These are phyloP conservation scores for Neurospora africana DNA, from an alignment of 495 filamentous ascomycete genomes.

Conservation along the genomic window DNA sequence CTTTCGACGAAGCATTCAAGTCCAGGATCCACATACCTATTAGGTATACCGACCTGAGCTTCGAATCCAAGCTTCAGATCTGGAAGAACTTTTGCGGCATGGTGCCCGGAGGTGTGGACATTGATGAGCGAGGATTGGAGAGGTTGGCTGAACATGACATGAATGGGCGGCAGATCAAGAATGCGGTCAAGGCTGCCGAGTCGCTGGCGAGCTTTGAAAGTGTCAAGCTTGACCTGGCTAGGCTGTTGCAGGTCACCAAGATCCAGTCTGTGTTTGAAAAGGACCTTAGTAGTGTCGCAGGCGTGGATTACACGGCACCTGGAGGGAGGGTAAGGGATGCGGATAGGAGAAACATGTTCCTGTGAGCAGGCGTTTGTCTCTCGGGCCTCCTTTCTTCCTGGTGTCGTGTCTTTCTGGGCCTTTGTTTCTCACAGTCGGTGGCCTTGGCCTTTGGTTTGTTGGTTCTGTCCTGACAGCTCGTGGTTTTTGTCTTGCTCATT, in stretches of 20 bases:
- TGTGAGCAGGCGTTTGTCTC: slow-evolving; percentile 7
- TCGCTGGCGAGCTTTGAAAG: slow-evolving; percentile 24
- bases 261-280: slow-evolving; percentile 26
- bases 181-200: slow-evolving; percentile 46
- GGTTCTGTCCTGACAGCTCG: background rate
- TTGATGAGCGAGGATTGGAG: slow-evolving; percentile 32
- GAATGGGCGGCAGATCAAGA: slow-evolving; percentile 57
- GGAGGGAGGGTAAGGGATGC: slow-evolving; percentile 17
- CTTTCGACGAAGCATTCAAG: slow-evolving; percentile 35
- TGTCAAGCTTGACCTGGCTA: slow-evolving; percentile 16
- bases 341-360: slow-evolving; percentile 21
- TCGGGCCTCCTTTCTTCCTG: background rate
- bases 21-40: slow-evolving; percentile 35
- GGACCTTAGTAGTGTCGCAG: slow-evolving; percentile 19
- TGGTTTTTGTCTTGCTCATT: background rate
- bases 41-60: slow-evolving; percentile 26
- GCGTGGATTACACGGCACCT: slow-evolving; percentile 25
- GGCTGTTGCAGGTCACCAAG: slow-evolving; percentile 22
- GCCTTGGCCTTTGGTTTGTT: background rate
- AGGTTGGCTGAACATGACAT: slow-evolving; percentile 35
- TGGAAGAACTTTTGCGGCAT: slow-evolving; percentile 37
- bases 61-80: slow-evolving; percentile 23
- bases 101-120: slow-evolving; percentile 27
- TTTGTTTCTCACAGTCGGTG: background rate
- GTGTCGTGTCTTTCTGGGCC: background rate